Conservation (phyloP, 176 grass and related monocot species). For the Rhynchospora breviuscula region DNA sequence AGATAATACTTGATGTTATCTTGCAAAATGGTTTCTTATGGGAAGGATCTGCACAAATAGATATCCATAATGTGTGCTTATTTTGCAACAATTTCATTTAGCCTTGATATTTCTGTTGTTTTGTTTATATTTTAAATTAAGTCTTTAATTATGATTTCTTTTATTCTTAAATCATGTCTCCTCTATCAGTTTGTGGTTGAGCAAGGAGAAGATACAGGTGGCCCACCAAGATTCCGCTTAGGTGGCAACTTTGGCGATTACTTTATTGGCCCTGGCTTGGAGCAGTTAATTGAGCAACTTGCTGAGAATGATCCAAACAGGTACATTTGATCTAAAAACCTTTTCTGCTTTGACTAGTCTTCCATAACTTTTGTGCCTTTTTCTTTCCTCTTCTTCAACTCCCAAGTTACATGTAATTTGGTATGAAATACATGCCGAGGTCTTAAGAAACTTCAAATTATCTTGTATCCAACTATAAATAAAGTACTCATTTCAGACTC, state of each 20-base stretch:
- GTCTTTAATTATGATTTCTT: neutral
- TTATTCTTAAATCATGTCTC: neutral
- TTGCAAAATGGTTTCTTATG: neutral
- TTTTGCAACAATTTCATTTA: neutral
- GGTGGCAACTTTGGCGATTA: slow-evolving; percentile 89
- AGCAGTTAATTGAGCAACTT: slow-evolving; percentile 93
- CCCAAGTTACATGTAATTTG: neutral
- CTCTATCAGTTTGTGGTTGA: slow-evolving; percentile 36
- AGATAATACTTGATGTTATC: neutral
- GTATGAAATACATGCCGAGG: neutral
- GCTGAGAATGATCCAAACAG: slow-evolving; percentile 91
- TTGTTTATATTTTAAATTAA: neutral
- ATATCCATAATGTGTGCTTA: neutral
- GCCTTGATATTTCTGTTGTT: neutral
- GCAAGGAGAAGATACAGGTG: slow-evolving; percentile 36
- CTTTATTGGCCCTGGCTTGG: slow-evolving; percentile 76
- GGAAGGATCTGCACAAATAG: neutral
- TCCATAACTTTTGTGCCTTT: neutral
- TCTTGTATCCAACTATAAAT: neutral
- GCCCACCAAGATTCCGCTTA: slow-evolving; percentile 18
- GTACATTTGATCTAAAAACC: slow-evolving; percentile 16
- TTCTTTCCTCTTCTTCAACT: neutral
- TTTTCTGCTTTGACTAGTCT: neutral
- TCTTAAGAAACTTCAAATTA: neutral
- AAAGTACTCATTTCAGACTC: neutral